phyloP scores from a whole-genome alignment of 805 yeast genomes.

The Pichia thaimueangensis region DNA sequence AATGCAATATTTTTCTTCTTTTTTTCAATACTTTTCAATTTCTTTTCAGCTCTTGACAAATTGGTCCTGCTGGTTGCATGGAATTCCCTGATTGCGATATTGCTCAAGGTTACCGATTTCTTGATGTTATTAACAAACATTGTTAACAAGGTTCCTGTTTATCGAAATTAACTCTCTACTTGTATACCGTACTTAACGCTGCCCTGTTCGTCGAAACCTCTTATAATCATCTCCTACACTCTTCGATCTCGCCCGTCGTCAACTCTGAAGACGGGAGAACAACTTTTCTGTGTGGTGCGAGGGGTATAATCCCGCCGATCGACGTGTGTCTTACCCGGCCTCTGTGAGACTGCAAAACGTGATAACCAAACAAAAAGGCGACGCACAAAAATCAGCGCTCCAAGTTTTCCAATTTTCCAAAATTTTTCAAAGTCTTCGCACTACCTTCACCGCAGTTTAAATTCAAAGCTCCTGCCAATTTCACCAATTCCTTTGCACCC shows the following conservation, averaged over 20 bases:
- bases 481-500: neutral
- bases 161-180: no score
- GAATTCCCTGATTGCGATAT: neutral
- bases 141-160: no score
- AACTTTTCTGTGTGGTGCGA: no score
- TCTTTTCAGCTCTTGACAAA: conserved; percentile 15
- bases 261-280: no score
- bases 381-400: conserved; percentile 6
- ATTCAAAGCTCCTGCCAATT: no score
- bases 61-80: conserved; percentile 6
- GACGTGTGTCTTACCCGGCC: neutral
- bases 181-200: no score
- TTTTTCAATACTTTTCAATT: conserved; percentile 16
- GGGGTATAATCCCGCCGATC: conserved; percentile 8
- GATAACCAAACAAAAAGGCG: no score
- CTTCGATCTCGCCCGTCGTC: no score
- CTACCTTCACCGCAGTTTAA: no score
- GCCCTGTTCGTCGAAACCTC: no score
- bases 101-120: neutral
- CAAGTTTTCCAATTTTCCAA: neutral
- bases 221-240: no score
- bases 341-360: neutral
- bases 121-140: neutral
- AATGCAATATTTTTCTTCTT: conserved; percentile 27
- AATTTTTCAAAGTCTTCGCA: neutral